A percentile compares a stretch with the other conserved stretches of the same genome.
phyloP scores from a whole-genome alignment of 192 early-diverging fungal species.

The Backusella liffmaniae region DNA sequence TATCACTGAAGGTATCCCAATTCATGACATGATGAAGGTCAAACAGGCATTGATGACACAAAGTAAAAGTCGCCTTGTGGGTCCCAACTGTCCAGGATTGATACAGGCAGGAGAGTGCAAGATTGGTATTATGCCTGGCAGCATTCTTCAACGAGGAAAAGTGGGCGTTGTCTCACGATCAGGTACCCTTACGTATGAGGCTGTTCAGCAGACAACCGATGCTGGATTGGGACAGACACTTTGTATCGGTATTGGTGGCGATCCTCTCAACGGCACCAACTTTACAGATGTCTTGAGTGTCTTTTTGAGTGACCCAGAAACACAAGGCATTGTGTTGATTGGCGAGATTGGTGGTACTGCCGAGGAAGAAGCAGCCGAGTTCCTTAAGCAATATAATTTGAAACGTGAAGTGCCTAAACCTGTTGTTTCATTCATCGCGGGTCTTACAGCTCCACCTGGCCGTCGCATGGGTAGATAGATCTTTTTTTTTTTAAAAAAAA shows the following conservation, averaged over 20 bases:
- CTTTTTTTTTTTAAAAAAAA: background rate
- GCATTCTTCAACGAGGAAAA: conserved; percentile 95
- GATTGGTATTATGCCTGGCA: conserved; percentile 99
- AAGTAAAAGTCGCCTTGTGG: conserved; percentile 91
- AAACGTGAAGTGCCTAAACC: conserved; percentile 87
- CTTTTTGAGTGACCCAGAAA: conserved; percentile 92
- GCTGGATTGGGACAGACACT: conserved; percentile 95
- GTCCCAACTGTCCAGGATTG: conserved; percentile 99
- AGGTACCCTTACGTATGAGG: conserved; percentile 98
- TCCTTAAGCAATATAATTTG: conserved; percentile 91
- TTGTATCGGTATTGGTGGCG: conserved; percentile 97
- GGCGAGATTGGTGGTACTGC: conserved; percentile 99
- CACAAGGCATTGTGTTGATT: conserved; percentile 97
- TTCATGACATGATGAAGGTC: conserved; percentile 98
- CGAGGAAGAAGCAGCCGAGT: conserved; percentile 98
- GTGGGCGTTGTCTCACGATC: conserved; percentile 98
- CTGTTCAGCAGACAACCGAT: conserved; percentile 96
- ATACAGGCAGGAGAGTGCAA: conserved; percentile 96
- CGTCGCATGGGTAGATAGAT: conserved; percentile 83
- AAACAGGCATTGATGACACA: conserved; percentile 89
- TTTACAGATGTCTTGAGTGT: conserved; percentile 94
- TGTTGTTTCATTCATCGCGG: conserved; percentile 99
- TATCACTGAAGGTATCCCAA: conserved; percentile 99
- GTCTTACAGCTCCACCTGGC: conserved; percentile 96
- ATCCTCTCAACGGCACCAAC: conserved; percentile 99